These are phyloP conservation scores for Eutypa lata DNA, from an alignment of 2,329 filamentous ascomycete genomes.

Conservation along the genomic window DNA sequence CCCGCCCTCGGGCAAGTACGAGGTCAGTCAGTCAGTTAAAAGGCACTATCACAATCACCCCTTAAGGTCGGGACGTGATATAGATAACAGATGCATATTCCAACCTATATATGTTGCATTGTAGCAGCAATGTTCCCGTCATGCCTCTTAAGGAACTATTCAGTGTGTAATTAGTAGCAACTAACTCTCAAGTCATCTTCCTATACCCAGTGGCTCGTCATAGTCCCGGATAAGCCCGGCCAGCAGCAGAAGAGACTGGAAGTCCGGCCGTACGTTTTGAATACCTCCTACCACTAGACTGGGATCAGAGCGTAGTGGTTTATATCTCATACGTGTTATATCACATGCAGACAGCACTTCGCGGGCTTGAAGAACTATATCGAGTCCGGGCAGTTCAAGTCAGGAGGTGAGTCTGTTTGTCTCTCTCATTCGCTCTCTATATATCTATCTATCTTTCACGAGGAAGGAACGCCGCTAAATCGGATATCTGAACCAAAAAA, in stretches of 20 bases:
- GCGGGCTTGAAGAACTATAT: slow-evolving; percentile 48
- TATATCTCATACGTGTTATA: background rate
- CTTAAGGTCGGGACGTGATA: no score
- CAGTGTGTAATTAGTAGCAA: background rate
- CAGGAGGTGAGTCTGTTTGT: slow-evolving; percentile 53
- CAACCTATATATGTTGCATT: no score
- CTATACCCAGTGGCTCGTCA: slow-evolving; percentile 62
- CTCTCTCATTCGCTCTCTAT: background rate
- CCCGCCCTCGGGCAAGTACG: slow-evolving; percentile 20
- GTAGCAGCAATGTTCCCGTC: no score
- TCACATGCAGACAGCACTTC: slow-evolving; percentile 47
- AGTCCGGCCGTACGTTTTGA: slow-evolving; percentile 49
- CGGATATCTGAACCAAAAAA: background rate
- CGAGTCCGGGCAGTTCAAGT: slow-evolving; percentile 56
- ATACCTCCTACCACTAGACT: background rate
- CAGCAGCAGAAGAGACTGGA: slow-evolving; percentile 59
- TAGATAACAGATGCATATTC: no score
- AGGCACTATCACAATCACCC: no score
- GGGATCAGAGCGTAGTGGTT: background rate
- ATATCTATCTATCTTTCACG: no score
- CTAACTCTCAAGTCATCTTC: background rate
- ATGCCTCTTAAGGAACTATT: no score
- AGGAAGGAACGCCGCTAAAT: no score
- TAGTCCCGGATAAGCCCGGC: slow-evolving; percentile 65
- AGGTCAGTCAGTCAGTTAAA: slow-evolving; percentile 7